phyloP scores from a whole-genome alignment of 2,329 filamentous ascomycete genomes.

The Xylariaceae sp. region DNA sequence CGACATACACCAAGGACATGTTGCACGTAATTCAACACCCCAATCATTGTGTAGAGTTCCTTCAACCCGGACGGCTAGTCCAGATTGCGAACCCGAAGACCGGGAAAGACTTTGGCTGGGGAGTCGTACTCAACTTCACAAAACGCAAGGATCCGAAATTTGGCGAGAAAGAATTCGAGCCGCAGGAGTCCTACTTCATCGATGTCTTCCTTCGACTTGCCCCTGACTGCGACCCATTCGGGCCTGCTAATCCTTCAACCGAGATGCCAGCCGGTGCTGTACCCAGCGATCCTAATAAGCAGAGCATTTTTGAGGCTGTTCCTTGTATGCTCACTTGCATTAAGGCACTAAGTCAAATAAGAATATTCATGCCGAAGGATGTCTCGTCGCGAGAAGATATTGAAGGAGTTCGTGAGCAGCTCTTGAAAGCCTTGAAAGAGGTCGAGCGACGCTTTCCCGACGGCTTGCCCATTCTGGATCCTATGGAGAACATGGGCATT shows the following conservation, averaged over 20 bases:
- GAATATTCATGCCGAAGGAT: constrained; percentile 83
- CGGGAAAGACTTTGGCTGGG: constrained; percentile 91
- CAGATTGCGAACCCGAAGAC: constrained; percentile 75
- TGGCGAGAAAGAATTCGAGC: constrained; percentile 69
- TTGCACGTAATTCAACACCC: constrained; percentile 90
- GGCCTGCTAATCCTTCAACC: constrained; percentile 44
- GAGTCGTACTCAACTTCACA: constrained; percentile 79
- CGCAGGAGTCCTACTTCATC: constrained; percentile 81
- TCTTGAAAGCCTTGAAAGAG: constrained; percentile 75
- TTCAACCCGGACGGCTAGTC: constrained; percentile 87
- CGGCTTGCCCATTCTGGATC: constrained; percentile 86
- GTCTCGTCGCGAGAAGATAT: constrained; percentile 71
- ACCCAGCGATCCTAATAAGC: constrained; percentile 67
- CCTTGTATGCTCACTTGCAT: constrained; percentile 87
- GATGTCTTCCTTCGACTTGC: constrained; percentile 77
- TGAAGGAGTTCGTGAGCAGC: constrained; percentile 69
- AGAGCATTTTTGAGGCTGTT: constrained; percentile 78
- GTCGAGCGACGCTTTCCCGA: constrained; percentile 90
- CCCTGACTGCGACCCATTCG: constrained; percentile 56
- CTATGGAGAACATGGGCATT: constrained; percentile 96
- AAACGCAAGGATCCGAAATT: constrained; percentile 70
- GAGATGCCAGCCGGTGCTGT: constrained; percentile 70
- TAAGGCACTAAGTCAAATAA: constrained; percentile 81
- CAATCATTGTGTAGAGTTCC: constrained; percentile 80
- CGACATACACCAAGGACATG: constrained; percentile 87